Evolutionary conservation across 345 rosid species (phyloP).

Genomic region (Odontarrhena argentea): DNA sequence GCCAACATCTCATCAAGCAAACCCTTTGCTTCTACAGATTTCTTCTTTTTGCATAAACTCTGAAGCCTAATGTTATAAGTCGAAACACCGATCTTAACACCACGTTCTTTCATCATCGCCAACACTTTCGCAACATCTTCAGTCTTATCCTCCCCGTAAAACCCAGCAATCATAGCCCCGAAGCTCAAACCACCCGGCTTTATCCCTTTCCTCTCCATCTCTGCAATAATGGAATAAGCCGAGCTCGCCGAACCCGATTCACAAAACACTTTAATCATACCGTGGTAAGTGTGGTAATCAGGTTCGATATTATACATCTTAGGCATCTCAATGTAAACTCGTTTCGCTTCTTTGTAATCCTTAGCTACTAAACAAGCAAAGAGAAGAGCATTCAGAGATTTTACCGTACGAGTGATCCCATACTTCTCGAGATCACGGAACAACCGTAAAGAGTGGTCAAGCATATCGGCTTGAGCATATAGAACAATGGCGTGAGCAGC

Average conservation of each 20-base stretch:
- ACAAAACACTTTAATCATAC: slow-evolving; percentile 64
- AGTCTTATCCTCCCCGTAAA: slow-evolving; percentile 68
- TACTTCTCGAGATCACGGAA: slow-evolving; percentile 56
- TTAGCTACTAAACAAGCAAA: slow-evolving; percentile 66
- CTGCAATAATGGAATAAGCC: slow-evolving; percentile 60
- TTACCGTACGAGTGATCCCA: slow-evolving; percentile 53
- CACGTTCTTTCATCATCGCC: slow-evolving; percentile 59
- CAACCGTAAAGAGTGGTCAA: slow-evolving; percentile 55
- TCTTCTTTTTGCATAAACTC: slow-evolving; percentile 67
- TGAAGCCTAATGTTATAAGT: slow-evolving; percentile 63
- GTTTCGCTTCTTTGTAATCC: slow-evolving; percentile 57
- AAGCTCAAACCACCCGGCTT: slow-evolving; percentile 56
- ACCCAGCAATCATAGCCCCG: slow-evolving; percentile 60
- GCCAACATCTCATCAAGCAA: slow-evolving; percentile 62
- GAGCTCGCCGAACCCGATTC: slow-evolving; percentile 70
- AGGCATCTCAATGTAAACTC: slow-evolving; percentile 66
- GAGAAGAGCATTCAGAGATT: slow-evolving; percentile 64
- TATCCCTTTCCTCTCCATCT: slow-evolving; percentile 71
- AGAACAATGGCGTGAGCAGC: slow-evolving; percentile 64
- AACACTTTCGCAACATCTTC: slow-evolving; percentile 74
- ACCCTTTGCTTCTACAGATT: slow-evolving; percentile 57
- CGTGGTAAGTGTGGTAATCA: slow-evolving; percentile 64
- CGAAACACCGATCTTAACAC: slow-evolving; percentile 44
- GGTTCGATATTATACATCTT: slow-evolving; percentile 54
- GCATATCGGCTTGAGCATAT: slow-evolving; percentile 80